phyloP scores from a whole-genome alignment of 352 stramenopile genomes.

The Phytopythium delawarense region DNA sequence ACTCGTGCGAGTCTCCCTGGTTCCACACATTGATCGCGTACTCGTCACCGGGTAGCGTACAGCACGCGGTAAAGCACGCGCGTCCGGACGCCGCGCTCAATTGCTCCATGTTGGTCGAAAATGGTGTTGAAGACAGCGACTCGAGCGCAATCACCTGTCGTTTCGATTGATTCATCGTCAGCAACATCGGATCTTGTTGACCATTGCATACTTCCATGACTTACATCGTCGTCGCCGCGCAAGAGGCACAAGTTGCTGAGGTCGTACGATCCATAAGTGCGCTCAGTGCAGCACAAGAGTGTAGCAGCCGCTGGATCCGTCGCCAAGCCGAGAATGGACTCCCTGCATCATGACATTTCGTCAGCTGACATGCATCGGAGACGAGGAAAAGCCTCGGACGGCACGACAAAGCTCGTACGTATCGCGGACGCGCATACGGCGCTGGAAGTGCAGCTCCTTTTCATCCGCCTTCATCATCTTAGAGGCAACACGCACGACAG shows the following conservation, averaged over 20 bases:
- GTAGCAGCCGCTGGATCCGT: slow-evolving; percentile 44
- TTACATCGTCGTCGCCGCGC: slow-evolving; percentile 57
- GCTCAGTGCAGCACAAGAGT: slow-evolving; percentile 61
- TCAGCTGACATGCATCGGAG: not conserved
- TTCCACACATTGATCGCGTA: slow-evolving; percentile 59
- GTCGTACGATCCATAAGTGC: slow-evolving; percentile 59
- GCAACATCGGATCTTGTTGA: not conserved
- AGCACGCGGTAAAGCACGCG: slow-evolving; percentile 41
- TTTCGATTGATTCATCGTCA: not conserved
- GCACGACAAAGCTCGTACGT: slow-evolving; percentile 26
- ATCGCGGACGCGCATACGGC: slow-evolving; percentile 45
- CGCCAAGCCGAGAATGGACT: slow-evolving; percentile 38
- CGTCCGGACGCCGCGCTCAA: slow-evolving; percentile 43
- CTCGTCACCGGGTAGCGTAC: slow-evolving; percentile 32
- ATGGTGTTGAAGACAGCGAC: slow-evolving; percentile 41
- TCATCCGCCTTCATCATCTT: slow-evolving; percentile 54
- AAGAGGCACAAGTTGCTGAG: slow-evolving; percentile 69
- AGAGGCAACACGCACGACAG: slow-evolving; percentile 45
- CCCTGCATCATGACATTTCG: slow-evolving; percentile 15
- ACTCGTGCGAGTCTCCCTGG: slow-evolving; percentile 53
- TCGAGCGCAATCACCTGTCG: slow-evolving; percentile 34
- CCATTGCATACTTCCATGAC: not conserved
- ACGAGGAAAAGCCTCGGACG: not conserved
- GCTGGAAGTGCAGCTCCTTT: slow-evolving; percentile 69
- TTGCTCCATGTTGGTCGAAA: slow-evolving; percentile 27